Percentiles rank a stretch among this genome's conserved stretches.
These are phyloP conservation scores for Dictyostelium brefeldianum DNA, from an alignment of 78 protist species.

Conservation along the genomic window DNA sequence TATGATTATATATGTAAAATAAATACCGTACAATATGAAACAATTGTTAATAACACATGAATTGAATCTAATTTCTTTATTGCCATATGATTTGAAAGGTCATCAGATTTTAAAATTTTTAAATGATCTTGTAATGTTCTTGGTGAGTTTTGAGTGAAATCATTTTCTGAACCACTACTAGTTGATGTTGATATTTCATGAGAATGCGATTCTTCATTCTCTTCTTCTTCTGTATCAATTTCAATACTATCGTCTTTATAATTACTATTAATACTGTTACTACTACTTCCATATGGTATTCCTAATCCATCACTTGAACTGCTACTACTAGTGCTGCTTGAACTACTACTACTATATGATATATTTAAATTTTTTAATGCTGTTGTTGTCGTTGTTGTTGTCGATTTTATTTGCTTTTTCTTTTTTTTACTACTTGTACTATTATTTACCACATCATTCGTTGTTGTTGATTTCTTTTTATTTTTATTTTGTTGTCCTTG, in stretches of 20 bases:
- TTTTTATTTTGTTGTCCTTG: not conserved
- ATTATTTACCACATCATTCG: not conserved
- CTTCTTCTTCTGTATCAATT: not conserved
- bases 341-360: not conserved
- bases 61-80: conserved; percentile 26
- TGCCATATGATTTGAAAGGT: conserved; percentile 16
- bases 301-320: not conserved
- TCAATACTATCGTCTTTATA: not conserved
- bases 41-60: conserved; percentile 40
- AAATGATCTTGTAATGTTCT: conserved; percentile 50
- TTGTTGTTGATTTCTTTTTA: not conserved
- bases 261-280: conserved; percentile 20
- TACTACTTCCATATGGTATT: conserved; percentile 21
- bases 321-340: conserved; percentile 11
- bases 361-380: not conserved
- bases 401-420: not conserved
- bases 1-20: not conserved
- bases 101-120: conserved; percentile 30
- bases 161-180: not conserved
- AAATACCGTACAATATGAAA: conserved; percentile 37
- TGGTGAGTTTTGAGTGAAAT: conserved; percentile 20
- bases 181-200: conserved; percentile 49
- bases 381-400: not conserved
- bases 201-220: not conserved
- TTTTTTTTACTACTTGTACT: conserved; percentile 6